phyloP scores from a whole-genome alignment of 257 asterid genomes.

The Fraxinus excelsior region DNA sequence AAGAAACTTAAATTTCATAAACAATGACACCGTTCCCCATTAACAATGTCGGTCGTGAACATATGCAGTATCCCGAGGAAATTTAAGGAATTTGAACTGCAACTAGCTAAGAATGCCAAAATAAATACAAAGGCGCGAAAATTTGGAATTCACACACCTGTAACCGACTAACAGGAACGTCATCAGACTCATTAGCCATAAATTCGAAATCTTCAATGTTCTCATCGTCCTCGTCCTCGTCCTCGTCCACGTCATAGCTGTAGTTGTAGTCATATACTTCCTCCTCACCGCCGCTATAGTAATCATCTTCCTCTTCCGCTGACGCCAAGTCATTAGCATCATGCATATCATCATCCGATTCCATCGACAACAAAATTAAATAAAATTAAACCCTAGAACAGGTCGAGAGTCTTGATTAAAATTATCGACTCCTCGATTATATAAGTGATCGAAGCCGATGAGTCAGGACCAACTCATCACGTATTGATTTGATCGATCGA shows the following conservation, averaged over 20 bases:
- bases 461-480: background rate
- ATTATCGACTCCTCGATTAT: background rate
- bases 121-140: background rate
- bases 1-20: background rate
- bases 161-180: conserved; percentile 51
- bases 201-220: conserved; percentile 63
- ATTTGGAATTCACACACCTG: conserved; percentile 35
- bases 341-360: conserved; percentile 96
- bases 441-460: background rate
- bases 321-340: conserved; percentile 84
- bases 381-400: conserved; percentile 39
- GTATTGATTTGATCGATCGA: background rate
- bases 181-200: conserved; percentile 55
- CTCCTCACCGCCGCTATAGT: conserved; percentile 67
- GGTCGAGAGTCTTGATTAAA: background rate
- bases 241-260: conserved; percentile 37
- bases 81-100: background rate
- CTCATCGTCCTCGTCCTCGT: conserved; percentile 26
- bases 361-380: conserved; percentile 41
- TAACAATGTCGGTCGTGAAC: too few relatives aligned
- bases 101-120: background rate
- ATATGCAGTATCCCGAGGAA: background rate
- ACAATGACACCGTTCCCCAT: too few relatives aligned
- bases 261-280: conserved; percentile 26
- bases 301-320: conserved; percentile 77